A percentile compares a stretch with the other conserved stretches of the same genome.
phyloP scores from a whole-genome alignment of 2,329 filamentous ascomycete genomes.

The Cercospora nicotianae region DNA sequence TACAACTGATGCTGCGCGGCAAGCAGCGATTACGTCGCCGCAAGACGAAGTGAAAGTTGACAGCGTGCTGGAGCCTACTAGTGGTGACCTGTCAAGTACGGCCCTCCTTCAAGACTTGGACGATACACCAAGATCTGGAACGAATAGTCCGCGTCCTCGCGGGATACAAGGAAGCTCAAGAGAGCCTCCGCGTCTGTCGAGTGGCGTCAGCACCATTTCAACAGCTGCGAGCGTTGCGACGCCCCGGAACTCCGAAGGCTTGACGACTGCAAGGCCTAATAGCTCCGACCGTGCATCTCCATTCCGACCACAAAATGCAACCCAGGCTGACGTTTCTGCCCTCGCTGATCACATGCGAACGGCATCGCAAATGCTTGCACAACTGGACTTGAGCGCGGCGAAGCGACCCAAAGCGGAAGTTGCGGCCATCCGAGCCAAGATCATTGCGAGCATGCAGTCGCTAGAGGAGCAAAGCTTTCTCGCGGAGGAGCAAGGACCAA shows the following conservation, averaged over 20 bases:
- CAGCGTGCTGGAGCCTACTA: constrained; percentile 81
- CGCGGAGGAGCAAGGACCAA: constrained; percentile 69
- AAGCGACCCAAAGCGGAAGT: constrained; percentile 80
- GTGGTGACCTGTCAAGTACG: constrained; percentile 74
- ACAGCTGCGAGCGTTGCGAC: constrained; percentile 62
- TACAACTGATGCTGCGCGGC: constrained; percentile 62
- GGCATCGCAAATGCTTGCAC: constrained; percentile 82
- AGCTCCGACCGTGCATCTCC: constrained; percentile 65
- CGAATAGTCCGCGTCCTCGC: constrained; percentile 27
- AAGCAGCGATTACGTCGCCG: constrained; percentile 45
- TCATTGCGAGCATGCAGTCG: constrained; percentile 87
- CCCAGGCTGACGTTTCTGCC: constrained; percentile 78
- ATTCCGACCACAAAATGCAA: constrained; percentile 55
- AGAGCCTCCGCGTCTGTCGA: constrained; percentile 58
- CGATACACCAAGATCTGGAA: constrained; percentile 49
- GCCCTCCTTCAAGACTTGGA: constrained; percentile 61
- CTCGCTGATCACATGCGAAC: constrained; percentile 85
- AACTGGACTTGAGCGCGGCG: constrained; percentile 75
- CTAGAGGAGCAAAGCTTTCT: constrained; percentile 84
- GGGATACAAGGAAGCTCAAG: constrained; percentile 21
- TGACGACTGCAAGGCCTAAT: constrained; percentile 58
- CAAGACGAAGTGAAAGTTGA: constrained; percentile 54
- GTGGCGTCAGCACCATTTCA: constrained; percentile 61
- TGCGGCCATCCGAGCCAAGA: constrained; percentile 78
- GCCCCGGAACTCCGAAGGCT: constrained; percentile 66